These are phyloP conservation scores for Citeromyces nyonsensis DNA, from an alignment of 805 yeast species.

Conservation along the genomic window DNA sequence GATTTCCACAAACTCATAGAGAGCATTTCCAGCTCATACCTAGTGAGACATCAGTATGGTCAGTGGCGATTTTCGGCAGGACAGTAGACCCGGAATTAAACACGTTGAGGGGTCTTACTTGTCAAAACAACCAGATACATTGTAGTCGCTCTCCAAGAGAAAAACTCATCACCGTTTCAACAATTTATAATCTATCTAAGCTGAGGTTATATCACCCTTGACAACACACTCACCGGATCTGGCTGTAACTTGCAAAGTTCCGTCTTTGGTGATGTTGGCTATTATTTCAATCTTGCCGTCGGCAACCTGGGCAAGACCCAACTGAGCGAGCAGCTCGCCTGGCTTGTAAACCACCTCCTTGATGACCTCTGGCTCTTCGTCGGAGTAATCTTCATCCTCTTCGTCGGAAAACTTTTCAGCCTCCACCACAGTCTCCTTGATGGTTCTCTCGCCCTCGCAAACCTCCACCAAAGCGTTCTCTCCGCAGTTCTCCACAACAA, in stretches of 20 bases:
- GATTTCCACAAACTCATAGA: too few species aligned
- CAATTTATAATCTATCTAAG: constrained; percentile 1
- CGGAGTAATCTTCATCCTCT: constrained; percentile 27
- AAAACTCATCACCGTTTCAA: too few species aligned
- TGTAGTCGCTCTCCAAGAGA: too few species aligned
- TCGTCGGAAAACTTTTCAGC: constrained; percentile 39
- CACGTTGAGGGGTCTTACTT: too few species aligned
- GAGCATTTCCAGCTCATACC: too few species aligned
- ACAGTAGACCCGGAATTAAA: too few species aligned
- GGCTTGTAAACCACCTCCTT: constrained; percentile 63
- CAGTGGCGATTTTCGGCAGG: too few species aligned
- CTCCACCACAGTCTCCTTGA: constrained; percentile 73
- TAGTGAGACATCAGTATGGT: too few species aligned
- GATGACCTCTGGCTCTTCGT: constrained; percentile 83
- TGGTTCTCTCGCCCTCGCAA: constrained; percentile 73
- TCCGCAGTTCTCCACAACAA: constrained; percentile 46
- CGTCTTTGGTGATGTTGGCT: constrained; percentile 50
- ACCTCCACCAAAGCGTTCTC: constrained; percentile 55
- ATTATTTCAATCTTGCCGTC: constrained; percentile 55
- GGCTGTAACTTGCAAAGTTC: constrained; percentile 47
- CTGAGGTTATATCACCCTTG: constrained; percentile 25
- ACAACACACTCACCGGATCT: constrained; percentile 35
- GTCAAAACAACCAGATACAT: too few species aligned
- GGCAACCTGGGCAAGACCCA: constrained; percentile 54
- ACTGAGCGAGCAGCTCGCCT: constrained; percentile 62